Evolutionary conservation across 2,329 filamentous ascomycete genomes (phyloP), one percentile per base, ranked within the genome.

Genomic region (Fusarium udum): DNA sequence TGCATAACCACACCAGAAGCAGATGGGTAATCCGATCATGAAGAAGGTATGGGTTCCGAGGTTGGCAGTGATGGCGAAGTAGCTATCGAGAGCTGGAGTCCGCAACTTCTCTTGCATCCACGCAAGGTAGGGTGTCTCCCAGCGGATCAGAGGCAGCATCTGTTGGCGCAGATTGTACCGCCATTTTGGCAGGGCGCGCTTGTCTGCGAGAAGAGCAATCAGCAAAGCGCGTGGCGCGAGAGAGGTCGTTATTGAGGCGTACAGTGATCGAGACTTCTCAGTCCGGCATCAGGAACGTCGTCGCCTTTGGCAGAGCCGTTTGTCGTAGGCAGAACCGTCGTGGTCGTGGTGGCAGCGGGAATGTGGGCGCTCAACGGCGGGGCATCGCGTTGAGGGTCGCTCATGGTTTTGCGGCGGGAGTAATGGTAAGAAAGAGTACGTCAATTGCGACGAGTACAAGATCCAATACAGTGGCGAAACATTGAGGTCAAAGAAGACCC

Each of bases 21-120:
- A 89, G 74, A 98, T 94, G 11, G 96, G 96, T 78, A 99, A 85
- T 66, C 94, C 92, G 75, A 97, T 89, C 95, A 98, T 98, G 87
- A 98, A 99, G 85, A 98, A 98, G 1, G 96, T 99, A 83, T 99
- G 96, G 2, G 96, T 99, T 74, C 96, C 94, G 62, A 98, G 89
- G 82, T 98, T 99, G 72, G 96, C 96, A 2, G 95, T 97, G 74
- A 97, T 94, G 57, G 96, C 95, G 83, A 99, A 99, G 85, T 98
- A 99, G 71, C 94, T 94, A 83, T 99, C 96, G 78, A 98, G 91
- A 14, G 93, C 89, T 2, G 94, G 94, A 26, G 93, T 92, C 78
- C 95, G 93, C 80, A 95, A 83, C 80, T 87, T 90, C 75, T 92
- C 88, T 87, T 99, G 96, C 79, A 97, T 85, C 84, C 90, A 92